These are phyloP conservation scores for Mariannaea elegans DNA, from an alignment of 2,329 filamentous ascomycete species.

Conservation along the genomic window DNA sequence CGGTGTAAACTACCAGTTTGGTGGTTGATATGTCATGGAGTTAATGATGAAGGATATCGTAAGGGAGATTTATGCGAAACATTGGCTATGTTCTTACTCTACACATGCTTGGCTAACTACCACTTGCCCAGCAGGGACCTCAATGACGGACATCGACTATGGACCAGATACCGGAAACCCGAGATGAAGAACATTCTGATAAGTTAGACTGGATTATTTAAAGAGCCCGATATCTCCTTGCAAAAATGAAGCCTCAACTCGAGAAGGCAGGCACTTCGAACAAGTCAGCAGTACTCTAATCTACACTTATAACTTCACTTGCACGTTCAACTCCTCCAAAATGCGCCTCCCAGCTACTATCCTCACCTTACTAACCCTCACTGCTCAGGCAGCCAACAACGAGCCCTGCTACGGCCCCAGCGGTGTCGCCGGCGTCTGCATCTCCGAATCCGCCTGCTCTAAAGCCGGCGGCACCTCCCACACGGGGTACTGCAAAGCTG, in stretches of 20 bases:
- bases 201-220: background rate
- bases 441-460: slow-evolving; percentile 48
- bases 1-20: background rate
- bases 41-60: background rate
- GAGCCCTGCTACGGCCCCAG: slow-evolving; percentile 44
- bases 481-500: slow-evolving; percentile 49
- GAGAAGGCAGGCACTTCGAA: too few species aligned
- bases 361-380: slow-evolving; percentile 23
- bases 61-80: slow-evolving; percentile 27
- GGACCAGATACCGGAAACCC: background rate
- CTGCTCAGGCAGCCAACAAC: slow-evolving; percentile 40
- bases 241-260: too few species aligned
- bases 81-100: background rate
- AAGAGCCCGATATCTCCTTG: background rate
- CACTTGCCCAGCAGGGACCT: too few species aligned
- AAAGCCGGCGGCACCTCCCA: slow-evolving; percentile 49
- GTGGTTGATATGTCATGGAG: background rate
- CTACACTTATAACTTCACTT: background rate
- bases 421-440: slow-evolving; percentile 47
- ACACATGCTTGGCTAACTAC: too few species aligned
- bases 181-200: background rate
- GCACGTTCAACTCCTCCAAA: slow-evolving; percentile 11
- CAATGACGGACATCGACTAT: background rate
- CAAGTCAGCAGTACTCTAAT: too few species aligned
- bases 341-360: slow-evolving; percentile 33